A percentile compares a stretch with the other conserved stretches of the same genome.
Evolutionary conservation across 306 rosid species (phyloP).

Genomic region (Prosopis cineraria): DNA sequence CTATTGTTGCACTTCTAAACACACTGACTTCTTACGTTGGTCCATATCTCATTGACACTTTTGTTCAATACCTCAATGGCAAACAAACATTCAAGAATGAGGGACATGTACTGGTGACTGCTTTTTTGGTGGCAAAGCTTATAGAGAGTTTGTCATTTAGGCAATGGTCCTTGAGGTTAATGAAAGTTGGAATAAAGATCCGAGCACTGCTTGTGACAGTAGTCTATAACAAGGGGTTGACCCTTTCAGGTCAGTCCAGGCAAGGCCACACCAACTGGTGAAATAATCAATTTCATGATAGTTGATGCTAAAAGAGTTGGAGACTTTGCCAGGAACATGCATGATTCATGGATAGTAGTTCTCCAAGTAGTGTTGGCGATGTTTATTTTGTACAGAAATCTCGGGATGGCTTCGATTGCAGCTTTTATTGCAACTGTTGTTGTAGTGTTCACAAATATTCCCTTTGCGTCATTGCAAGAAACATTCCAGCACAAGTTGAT

Average conservation of each 20-base stretch:
- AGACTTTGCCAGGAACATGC: constrained; percentile 40
- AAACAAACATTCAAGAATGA: constrained; percentile 36
- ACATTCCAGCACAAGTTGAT: constrained; percentile 54
- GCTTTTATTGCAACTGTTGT: constrained; percentile 47
- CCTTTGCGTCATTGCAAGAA: constrained; percentile 49
- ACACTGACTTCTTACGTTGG: constrained; percentile 58
- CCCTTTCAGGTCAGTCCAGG: constrained; percentile 48
- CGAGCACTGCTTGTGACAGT: constrained; percentile 37
- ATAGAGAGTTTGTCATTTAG: constrained; percentile 44
- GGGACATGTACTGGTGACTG: constrained; percentile 44
- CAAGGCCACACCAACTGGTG: constrained; percentile 53
- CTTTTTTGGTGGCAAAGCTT: constrained; percentile 47
- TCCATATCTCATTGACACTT: constrained; percentile 51
- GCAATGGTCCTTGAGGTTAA: constrained; percentile 48
- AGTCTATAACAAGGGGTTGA: constrained; percentile 45
- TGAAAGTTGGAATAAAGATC: constrained; percentile 45
- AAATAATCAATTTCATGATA: constrained; percentile 55
- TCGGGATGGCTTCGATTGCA: constrained; percentile 55
- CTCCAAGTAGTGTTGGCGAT: constrained; percentile 46
- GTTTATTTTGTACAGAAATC: constrained; percentile 48
- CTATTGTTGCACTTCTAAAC: constrained; percentile 7
- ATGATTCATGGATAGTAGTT: constrained; percentile 45
- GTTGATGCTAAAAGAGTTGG: constrained; percentile 62
- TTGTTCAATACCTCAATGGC: constrained; percentile 54
- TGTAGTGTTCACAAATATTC: constrained; percentile 53